Base-by-base conservation (phyloP, 139 green algal species). In the Coelastrella sp. region DNA sequence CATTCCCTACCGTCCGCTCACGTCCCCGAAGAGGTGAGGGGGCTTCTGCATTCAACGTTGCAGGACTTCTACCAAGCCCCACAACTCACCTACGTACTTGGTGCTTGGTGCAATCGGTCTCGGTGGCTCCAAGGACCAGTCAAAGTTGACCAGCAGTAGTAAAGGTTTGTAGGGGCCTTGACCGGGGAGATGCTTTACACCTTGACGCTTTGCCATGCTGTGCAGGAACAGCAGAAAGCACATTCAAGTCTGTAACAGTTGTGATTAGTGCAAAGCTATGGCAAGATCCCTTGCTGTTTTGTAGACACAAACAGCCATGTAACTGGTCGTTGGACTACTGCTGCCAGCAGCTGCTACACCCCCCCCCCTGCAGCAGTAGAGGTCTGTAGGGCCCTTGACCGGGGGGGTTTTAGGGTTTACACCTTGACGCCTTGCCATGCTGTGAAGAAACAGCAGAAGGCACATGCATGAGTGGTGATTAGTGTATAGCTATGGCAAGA, bases 131-230 rank as follows among this genome's bases (percentile, higher is more conserved):
- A 90, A 57, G 5, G 86, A 56, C 75, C 75, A 90, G 60, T 90
- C 86, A 90, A 90, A 90, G 76, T 90, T 90, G 47, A 90, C 86
- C 76, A 90, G 23, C 86, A 90, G 86, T 64, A 90, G 76, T 61
- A 90, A 76, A 4, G 86, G 86, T 8, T 57, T 56, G 56, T 5
- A 23, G 8, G 86, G 86, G 59, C 86, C 86, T 60, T 59, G 60
- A 23, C 83, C 83, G 3, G 83, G 83, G 5, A 89, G 83, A 7
- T 80, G 4, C 1, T 4, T 1, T 14, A 89, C 68, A 3, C 66
- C 83, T 22, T 66, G 83, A 14, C 56, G 77, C 20, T 3, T 7
- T 61, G 77, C 54, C 13, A 65, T 54, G 6, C 77, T 84, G 77
- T 16, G 19, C 10, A 71, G 61, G 3, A 13, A 71, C 61, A 71